Evolutionary conservation across 345 rosid genomes (phyloP), one percentile per base, ranked within the genome.

Genomic region (Populus simonii): DNA sequence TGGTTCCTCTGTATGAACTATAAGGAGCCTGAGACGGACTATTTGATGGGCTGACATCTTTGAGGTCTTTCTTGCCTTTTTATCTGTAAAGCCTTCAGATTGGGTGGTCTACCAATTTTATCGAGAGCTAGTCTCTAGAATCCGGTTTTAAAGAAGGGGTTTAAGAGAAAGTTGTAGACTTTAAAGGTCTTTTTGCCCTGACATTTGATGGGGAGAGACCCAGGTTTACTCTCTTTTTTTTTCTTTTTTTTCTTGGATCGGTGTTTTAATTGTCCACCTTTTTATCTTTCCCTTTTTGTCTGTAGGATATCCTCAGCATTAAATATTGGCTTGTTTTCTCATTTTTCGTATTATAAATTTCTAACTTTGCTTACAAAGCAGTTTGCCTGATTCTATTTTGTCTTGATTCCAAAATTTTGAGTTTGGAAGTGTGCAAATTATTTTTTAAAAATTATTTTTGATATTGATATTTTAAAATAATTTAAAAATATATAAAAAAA

Each of bases 81-180:
- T 38, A 38, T 73, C 45, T 80, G 81, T 51, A 76, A 75, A 78
- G 71, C 73, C 78, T 57, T 78, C 31, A 41, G 11, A 27, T 38
- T 31, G 25, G 61, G 17, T 55, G 55, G 79, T 77, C 75, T 43
- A 23, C 78, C 73, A 23, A 39, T 68, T 72, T 74, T 78, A 53
- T 74, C 16, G 49, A 63, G 74, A 49, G 79, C 13, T 57, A 29
- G 83, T 68, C 83, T 77, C 73, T 67, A 76, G 85, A 81, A 81
- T 74, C 79, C 80, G 22, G 75, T 17, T 80, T 66, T 8, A 35
- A 36, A 68, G 72, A 66, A 66, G 36, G 74, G 73, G 73, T 36
- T 68, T 27, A 35, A 25, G 31, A 61, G 39, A 38, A 61, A 36
- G 12, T 20, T 35, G 59, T 33, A 39, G 70, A 75, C 76, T 36